A percentile compares a stretch with the other conserved stretches of the same genome.
Evolutionary conservation across 805 yeast genomes (phyloP).

Genomic region (Candida tibetensis): DNA sequence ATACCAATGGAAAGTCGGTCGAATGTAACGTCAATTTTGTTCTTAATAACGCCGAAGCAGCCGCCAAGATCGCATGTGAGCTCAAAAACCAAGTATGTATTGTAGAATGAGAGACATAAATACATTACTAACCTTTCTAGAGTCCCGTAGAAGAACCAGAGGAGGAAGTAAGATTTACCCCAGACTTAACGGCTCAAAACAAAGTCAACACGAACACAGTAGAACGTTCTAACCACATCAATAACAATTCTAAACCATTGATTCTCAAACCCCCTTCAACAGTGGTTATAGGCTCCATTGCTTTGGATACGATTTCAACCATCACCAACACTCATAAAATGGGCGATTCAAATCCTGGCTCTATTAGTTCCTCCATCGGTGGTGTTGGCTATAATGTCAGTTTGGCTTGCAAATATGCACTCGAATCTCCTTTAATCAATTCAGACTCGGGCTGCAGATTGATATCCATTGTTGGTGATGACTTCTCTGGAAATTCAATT

Average conservation of each 20-base stretch:
- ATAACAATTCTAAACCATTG: too few species aligned
- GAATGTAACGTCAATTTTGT: slow-evolving; percentile 73
- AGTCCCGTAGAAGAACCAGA: too few species aligned
- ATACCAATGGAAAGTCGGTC: slow-evolving; percentile 70
- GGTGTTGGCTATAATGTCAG: slow-evolving; percentile 86
- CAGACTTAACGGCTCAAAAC: too few species aligned
- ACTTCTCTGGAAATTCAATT: slow-evolving; percentile 48
- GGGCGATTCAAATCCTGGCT: slow-evolving; percentile 75
- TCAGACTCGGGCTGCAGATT: slow-evolving; percentile 32
- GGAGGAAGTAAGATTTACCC: too few species aligned
- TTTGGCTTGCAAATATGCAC: slow-evolving; percentile 49
- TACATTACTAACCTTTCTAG: slow-evolving; percentile 5
- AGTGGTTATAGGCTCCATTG: slow-evolving; percentile 72
- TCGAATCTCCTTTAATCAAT: neutral
- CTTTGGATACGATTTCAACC: slow-evolving; percentile 66
- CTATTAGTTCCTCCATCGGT: slow-evolving; percentile 56
- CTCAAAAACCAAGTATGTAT: slow-evolving; percentile 29
- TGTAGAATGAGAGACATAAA: neutral
- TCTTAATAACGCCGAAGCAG: slow-evolving; percentile 68
- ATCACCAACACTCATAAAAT: slow-evolving; percentile 26
- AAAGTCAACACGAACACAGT: too few species aligned
- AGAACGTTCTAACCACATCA: too few species aligned
- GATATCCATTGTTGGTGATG: slow-evolving; percentile 62
- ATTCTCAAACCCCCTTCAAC: too few species aligned
- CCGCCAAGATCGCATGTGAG: slow-evolving; percentile 62